A percentile compares a stretch with the other conserved stretches of the same genome.
Conservation (phyloP, 1,139 yeast species). For the Blastobotrys buckinghamii region DNA sequence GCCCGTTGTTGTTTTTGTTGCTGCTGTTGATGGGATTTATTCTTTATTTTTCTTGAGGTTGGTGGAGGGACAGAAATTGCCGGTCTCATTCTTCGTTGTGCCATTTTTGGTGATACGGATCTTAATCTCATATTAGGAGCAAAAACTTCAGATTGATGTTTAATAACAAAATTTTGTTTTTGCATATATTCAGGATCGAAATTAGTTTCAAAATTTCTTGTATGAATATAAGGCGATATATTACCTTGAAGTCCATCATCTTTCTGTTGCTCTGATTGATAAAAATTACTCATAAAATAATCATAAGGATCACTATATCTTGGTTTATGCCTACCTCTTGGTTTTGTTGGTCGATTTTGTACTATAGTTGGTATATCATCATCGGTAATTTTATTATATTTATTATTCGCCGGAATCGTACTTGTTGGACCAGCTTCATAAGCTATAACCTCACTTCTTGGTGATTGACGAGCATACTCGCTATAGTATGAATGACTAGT, state of each 20-base stretch:
- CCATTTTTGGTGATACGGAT: constrained; percentile 1
- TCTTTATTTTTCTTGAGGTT: too few species aligned
- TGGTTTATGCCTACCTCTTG: constrained; percentile 1
- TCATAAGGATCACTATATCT: constrained; percentile 5
- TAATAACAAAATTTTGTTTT: neutral
- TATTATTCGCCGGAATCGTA: neutral
- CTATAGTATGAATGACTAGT: neutral
- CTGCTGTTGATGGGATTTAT: neutral
- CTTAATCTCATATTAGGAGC: neutral
- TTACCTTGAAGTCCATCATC: neutral
- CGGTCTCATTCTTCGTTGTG: neutral
- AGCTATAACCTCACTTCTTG: neutral
- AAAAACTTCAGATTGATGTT: constrained; percentile 1
- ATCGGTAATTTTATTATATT: neutral
- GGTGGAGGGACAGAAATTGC: neutral
- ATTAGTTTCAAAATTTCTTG: neutral
- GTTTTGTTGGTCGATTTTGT: neutral
- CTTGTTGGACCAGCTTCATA: constrained; percentile 7
- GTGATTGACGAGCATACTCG: neutral
- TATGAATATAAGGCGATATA: neutral
- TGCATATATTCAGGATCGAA: constrained; percentile 2
- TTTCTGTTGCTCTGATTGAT: neutral
- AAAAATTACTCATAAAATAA: constrained; percentile 7
- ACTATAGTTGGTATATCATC: neutral
- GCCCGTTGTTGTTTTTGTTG: neutral